Base-by-base conservation (phyloP, 139 green algal species). In the Chlamydomonas schloesseri region DNA sequence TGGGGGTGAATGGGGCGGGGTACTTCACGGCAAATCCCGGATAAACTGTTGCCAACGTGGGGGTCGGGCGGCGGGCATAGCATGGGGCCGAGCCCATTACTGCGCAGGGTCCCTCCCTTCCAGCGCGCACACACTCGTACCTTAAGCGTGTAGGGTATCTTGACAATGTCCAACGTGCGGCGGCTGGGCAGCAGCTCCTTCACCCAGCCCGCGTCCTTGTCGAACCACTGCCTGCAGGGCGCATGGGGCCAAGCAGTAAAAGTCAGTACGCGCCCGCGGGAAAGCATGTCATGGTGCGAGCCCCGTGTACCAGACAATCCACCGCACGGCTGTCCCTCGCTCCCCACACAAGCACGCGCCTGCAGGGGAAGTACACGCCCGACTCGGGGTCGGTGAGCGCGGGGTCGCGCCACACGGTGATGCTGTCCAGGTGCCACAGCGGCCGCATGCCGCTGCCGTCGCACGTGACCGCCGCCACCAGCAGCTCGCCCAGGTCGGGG, bases 371-470 rank as follows among this genome's bases (percentile, higher is more conserved):
- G 73, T 87, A 92, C 20, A 88, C 84, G 29, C 36, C 88, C 36
- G 46, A 33, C 13, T 89, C 88, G 5, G 82, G 57, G 47, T 79
- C 64, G 29, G 28, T 57, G 24, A 17, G 28, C 58, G 3, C 3
- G 3, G 36, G 80, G 71, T 82, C 60, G 23, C 31, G 26, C 65
- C 88, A 86, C 74, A 92, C 88, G 34, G 47, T 71, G 36, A 89
- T 88, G 81, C 47, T 20, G 60, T 88, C 81, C 79, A 92, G 81
- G 88, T 92, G 83, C 88, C 88, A 92, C 69, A 88, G 47, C 33
- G 88, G 88, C 42, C 79, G 71, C 55, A 68, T 82, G 72, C 88
- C 88, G 36, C 55, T 74, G 53, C 76, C 76, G 55, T 90, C 82
- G 68, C 80, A 86, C 1, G 68, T 77, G 26, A 90, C 81, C 47